Evolutionary conservation across 768 basidiomycete species (phyloP), one percentile per base, ranked within the genome.

Genomic region (Kwoniella botswanensis): DNA sequence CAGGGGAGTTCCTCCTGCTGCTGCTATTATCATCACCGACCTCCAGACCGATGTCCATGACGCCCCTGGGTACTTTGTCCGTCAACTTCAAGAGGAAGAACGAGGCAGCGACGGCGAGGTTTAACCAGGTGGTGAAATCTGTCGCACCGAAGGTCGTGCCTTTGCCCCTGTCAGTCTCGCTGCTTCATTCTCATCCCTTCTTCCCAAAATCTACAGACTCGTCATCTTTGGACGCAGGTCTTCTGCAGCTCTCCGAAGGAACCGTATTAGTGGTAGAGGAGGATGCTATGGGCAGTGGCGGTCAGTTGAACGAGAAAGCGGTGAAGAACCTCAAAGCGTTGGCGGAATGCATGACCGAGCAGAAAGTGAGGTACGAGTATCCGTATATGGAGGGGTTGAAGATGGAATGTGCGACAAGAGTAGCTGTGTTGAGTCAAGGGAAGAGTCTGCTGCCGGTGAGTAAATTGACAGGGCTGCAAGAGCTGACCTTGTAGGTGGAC

Each of bases 351-450:
- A 57, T 82, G 21, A 71, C 57, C 46, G 76, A 75, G 46, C 81
- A 82, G 59, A 72, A 67, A 29, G 53, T 83, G 15, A 65, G 75
- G 29, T 83, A 83, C 67, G 76, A 81, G 56, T 83, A 79, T 65
- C 82, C 82, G 9, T 83, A 74, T 63, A 79, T 81, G 67, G 79
- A 82, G 21, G 76, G 72, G 2, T 69, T 83, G 63, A 81, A 80
- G 70, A 82, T 83, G 80, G 77, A 81, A 4, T 75, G 77, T 43
- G 76, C 76, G 41, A 71, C 80, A 1, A 71, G 73, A 46, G 63
- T 75, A 12, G 42, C 77, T 3, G 77, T 83, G 4, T 52, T 80
- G 43, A 76, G 79, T 35, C 73, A 81, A 46, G 81, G 80, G 21
- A 81, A 80, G 64, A 81, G 74, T 50, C 55, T 83, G 61, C 42